These are phyloP conservation scores for Hypoxylon fragiforme DNA, from an alignment of 495 filamentous ascomycete genomes.

Conservation along the genomic window DNA sequence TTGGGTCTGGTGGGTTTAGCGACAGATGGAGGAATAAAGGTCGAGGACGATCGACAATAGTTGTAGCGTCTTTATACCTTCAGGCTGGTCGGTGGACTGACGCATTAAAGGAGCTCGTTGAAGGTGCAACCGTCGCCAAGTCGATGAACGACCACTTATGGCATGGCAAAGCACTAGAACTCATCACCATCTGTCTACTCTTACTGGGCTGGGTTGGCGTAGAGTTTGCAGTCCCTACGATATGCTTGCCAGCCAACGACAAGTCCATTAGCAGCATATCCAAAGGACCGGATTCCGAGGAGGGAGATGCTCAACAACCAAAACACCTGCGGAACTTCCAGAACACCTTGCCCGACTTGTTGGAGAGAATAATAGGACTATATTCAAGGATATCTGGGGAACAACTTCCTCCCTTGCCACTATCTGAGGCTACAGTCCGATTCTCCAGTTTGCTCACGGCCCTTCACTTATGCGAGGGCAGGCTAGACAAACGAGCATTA, in stretches of 20 bases:
- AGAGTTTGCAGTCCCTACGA: conserved; percentile 76
- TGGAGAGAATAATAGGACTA: conserved; percentile 80
- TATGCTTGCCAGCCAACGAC: conserved; percentile 52
- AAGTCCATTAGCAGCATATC: conserved; percentile 47
- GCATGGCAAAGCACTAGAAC: conserved; percentile 94
- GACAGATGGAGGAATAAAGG: conserved; percentile 82
- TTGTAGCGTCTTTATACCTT: conserved; percentile 84
- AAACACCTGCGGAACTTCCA: conserved; percentile 50
- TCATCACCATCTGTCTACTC: conserved; percentile 77
- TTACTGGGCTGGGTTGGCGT: conserved; percentile 83
- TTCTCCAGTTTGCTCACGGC: conserved; percentile 73
- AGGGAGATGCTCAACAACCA: conserved; percentile 45
- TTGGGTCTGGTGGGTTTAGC: conserved; percentile 71
- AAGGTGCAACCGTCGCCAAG: conserved; percentile 76
- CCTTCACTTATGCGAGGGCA: conserved; percentile 68
- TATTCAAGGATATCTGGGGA: conserved; percentile 83
- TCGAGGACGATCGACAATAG: conserved; percentile 76
- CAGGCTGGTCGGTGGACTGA: conserved; percentile 87
- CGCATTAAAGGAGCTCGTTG: conserved; percentile 81
- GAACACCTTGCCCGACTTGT: conserved; percentile 53
- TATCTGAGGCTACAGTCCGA: conserved; percentile 80
- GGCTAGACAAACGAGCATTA: conserved; percentile 66
- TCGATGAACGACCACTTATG: conserved; percentile 88
- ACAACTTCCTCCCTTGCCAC: conserved; percentile 75
- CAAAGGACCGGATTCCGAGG: conserved; percentile 52